These are phyloP conservation scores for Gracilaria vermiculophylla DNA, from an alignment of 23 red algal species.

Conservation along the genomic window DNA sequence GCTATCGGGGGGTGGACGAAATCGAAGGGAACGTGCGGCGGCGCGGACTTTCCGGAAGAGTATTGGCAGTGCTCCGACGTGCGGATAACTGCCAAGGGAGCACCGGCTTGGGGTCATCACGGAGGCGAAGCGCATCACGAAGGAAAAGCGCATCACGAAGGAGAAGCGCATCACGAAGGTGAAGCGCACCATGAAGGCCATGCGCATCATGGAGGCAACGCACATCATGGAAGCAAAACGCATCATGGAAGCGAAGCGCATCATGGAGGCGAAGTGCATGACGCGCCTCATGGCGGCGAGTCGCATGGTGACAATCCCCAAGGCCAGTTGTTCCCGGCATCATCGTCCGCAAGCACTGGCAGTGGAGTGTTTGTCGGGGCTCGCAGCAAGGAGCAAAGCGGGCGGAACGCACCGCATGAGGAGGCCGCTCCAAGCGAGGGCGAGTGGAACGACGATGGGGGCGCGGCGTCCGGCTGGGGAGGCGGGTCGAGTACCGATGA, in stretches of 20 bases:
- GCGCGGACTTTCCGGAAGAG: conserved; percentile 50
- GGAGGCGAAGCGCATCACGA: background rate
- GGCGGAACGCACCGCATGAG: background rate
- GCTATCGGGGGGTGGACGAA: conserved; percentile 7
- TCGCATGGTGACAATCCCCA: background rate
- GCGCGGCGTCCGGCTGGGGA: background rate
- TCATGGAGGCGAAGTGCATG: background rate
- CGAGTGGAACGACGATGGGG: background rate
- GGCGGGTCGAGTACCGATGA: background rate
- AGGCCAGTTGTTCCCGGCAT: background rate
- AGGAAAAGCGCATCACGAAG: background rate
- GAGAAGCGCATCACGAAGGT: background rate
- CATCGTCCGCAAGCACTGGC: background rate
- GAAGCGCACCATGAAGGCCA: too few species aligned
- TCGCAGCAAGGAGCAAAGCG: background rate
- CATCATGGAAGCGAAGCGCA: background rate
- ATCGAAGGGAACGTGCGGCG: conserved; percentile 34
- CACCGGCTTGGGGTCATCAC: background rate
- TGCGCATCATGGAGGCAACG: too few species aligned
- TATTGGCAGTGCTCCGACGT: conserved; percentile 70
- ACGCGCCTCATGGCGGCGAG: background rate
- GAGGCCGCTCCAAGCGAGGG: background rate
- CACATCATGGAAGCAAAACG: too few species aligned
- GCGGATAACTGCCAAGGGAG: background rate
- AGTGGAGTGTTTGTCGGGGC: background rate